Evolutionary conservation across 176 grass and related monocot genomes (phyloP).

Genomic region (Hsuehochloa calcarea): DNA sequence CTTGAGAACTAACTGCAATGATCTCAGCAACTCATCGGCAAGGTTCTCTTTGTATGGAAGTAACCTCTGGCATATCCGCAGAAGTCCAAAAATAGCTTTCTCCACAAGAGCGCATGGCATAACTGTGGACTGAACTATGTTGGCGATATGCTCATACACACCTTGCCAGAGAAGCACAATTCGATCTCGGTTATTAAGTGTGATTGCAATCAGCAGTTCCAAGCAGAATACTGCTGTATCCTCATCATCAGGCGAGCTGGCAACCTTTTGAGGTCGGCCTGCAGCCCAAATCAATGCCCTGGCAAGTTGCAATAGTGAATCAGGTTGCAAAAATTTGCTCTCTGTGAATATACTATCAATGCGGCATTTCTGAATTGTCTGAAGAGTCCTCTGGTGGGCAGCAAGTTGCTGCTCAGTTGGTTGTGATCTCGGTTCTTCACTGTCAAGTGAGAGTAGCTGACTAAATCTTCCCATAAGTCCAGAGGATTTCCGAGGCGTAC

Average conservation of each 20-base stretch:
- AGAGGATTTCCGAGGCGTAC: constrained; percentile 85
- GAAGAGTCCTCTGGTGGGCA: constrained; percentile 93
- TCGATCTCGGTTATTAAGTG: constrained; percentile 84
- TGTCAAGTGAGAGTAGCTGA: constrained; percentile 92
- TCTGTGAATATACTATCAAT: constrained; percentile 96
- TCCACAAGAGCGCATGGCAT: constrained; percentile 93
- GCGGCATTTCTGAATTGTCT: constrained; percentile 93
- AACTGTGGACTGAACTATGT: constrained; percentile 89
- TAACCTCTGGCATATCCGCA: constrained; percentile 94
- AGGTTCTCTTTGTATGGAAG: constrained; percentile 97
- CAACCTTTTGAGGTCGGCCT: constrained; percentile 81
- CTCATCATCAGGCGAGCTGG: constrained; percentile 81
- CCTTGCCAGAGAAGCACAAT: constrained; percentile 95
- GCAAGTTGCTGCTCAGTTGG: constrained; percentile 97
- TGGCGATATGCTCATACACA: constrained; percentile 95
- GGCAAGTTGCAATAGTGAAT: constrained; percentile 87
- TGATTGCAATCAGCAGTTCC: constrained; percentile 94
- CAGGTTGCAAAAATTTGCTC: constrained; percentile 88
- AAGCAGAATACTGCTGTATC: constrained; percentile 98
- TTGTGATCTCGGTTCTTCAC: constrained; percentile 92
- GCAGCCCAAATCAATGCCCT: constrained; percentile 93
- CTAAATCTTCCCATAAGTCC: constrained; percentile 98
- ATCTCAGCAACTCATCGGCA: constrained; percentile 84
- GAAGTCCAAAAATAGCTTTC: constrained; percentile 96
- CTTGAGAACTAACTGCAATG: constrained; percentile 91